Percentiles rank a stretch among this genome's conserved stretches.
Conservation (phyloP, 1,284 basidiomycete genomes). For the Coniferiporia weirii region DNA sequence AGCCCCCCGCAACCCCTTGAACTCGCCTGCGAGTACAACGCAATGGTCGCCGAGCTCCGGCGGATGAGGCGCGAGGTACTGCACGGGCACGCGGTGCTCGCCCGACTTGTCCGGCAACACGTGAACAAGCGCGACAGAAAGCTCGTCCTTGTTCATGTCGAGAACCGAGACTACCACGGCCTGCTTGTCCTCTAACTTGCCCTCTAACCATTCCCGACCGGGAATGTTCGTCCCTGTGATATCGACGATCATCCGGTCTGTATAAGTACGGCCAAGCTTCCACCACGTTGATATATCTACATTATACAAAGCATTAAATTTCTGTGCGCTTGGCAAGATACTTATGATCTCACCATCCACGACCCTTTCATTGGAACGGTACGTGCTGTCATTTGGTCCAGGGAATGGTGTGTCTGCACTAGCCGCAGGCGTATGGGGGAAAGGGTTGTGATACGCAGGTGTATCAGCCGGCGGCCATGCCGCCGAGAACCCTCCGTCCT, state of each 20-base stretch:
- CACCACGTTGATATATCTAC: constrained; percentile 1
- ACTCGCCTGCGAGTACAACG: not conserved
- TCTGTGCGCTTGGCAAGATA: not conserved
- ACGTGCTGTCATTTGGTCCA: not conserved
- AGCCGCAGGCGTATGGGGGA: not conserved
- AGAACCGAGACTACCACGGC: constrained; percentile 4
- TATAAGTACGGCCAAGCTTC: not conserved
- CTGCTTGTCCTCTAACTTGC: constrained; percentile 4
- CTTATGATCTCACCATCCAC: not conserved
- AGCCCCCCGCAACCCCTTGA: not conserved
- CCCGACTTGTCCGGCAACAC: constrained; percentile 5
- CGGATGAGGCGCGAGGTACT: constrained; percentile 4
- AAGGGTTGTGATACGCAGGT: not conserved
- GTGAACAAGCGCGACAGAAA: constrained; percentile 8
- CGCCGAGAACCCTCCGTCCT: not conserved
- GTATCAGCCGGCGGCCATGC: not conserved
- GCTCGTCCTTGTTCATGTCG: constrained; percentile 4
- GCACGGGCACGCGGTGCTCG: constrained; percentile 8
- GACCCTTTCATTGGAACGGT: not conserved
- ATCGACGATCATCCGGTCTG: constrained; percentile 3
- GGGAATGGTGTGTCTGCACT: not conserved
- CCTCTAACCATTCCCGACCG: constrained; percentile 14
- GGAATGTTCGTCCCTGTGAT: constrained; percentile 6
- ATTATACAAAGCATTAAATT: not conserved
- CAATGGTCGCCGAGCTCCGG: not conserved